Base-by-base conservation (phyloP, 192 early-diverging fungal genomes). In the Rhizophagus clarus region DNA sequence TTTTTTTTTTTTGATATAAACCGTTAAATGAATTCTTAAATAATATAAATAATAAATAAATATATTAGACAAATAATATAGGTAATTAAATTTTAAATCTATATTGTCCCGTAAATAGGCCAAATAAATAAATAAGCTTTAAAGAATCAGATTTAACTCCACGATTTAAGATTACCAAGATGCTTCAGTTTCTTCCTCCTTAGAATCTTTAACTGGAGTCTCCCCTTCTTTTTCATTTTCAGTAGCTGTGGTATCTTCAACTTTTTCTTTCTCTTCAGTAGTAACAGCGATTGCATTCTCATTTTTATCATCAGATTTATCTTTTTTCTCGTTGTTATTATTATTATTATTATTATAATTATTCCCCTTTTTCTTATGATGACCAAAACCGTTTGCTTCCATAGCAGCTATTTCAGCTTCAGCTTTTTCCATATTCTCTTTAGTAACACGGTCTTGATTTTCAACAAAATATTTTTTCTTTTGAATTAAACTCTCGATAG, bases 371-470 rank as follows among this genome's bases (percentile, higher is more conserved):
- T 56, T 56, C 49, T 22, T 56, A 20, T 45, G 11, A 45, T 45
- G 42, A 11, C 49, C 49, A 56, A 56, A 20, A 3, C 49, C 67
- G 14, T 70, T 70, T n/a, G 2, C 34, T 83, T 78, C 66, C 79
- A 95, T 86, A 77, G 90, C 90, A 47, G 90, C 92, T 79, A 97
- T 93, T 87, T 93, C 93, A 72, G 90, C 94, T 85, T 96, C 91
- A 64, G 94, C 97, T 84, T 92, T 92, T 77, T 87, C 90, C 90
- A 94, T 97, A 88, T 97, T 97, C 83, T 93, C 93, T 10, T 84
- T 90, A 72, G 96, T 97, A 20, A 88, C 89, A 74, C 87, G 89
- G 66, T 88, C 91, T 84, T 96, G 94, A 83, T 94, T 91, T 61
- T 90, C 90, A 68, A 93, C 80, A 86, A 88, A 98, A 82, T 92